A percentile compares a stretch with the other conserved stretches of the same genome.
Conservation (phyloP, 176 grass and related monocot genomes). For the Tillandsia fasciculata region DNA sequence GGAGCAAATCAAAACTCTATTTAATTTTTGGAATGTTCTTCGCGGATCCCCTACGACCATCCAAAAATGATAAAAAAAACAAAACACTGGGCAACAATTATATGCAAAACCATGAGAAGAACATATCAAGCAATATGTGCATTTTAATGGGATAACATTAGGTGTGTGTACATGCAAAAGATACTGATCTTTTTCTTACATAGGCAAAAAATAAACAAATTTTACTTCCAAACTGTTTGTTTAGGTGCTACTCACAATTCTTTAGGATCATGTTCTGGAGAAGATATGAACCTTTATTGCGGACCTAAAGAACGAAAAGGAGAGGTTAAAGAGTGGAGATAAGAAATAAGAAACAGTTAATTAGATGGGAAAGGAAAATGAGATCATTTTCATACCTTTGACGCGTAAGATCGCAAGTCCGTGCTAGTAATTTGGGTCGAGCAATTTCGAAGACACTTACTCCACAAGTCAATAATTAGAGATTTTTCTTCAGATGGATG, state of each 20-base stretch:
- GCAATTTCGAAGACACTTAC: slow-evolving; percentile 55
- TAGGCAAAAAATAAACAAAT: not conserved
- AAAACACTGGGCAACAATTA: too few species aligned
- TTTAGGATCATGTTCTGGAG: slow-evolving; percentile 44
- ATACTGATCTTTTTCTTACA: too few species aligned
- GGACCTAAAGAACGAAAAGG: slow-evolving; percentile 29
- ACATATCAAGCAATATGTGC: too few species aligned
- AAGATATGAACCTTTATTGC: slow-evolving; percentile 78
- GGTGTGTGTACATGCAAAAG: too few species aligned
- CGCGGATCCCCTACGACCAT: too few species aligned
- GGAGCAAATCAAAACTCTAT: too few species aligned
- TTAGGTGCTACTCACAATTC: slow-evolving; percentile 1
- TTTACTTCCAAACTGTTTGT: not conserved
- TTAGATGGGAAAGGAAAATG: not conserved
- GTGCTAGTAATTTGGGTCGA: slow-evolving; percentile 67
- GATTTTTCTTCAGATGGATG: slow-evolving; percentile 38
- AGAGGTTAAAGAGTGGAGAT: not conserved
- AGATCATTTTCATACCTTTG: slow-evolving; percentile 40
- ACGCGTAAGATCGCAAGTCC: slow-evolving; percentile 71
- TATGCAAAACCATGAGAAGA: too few species aligned
- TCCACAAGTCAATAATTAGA: slow-evolving; percentile 40
- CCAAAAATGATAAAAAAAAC: too few species aligned
- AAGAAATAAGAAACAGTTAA: not conserved
- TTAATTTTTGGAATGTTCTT: too few species aligned
- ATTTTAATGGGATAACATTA: too few species aligned